Conservation (phyloP, 208 protist genomes). For the Crithidia sp. region DNA sequence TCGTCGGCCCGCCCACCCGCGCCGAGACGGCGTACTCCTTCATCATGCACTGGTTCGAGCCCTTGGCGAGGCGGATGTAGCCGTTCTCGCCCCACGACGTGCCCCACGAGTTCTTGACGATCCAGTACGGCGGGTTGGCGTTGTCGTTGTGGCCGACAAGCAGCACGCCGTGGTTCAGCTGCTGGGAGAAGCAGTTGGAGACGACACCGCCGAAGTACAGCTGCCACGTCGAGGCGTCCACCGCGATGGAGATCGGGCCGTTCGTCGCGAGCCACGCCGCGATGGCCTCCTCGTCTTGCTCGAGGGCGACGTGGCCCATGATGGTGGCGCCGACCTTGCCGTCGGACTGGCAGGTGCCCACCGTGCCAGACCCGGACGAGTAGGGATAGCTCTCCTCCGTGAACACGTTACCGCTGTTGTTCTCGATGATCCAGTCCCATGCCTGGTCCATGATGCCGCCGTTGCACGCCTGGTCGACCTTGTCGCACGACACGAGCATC, state of each 20-base stretch:
- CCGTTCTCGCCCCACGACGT: slow-evolving; percentile 87
- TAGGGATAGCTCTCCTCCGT: slow-evolving; percentile 91
- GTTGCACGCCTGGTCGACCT: slow-evolving; percentile 84
- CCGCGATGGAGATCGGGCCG: slow-evolving; percentile 91
- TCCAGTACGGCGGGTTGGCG: slow-evolving; percentile 80
- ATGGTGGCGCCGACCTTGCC: slow-evolving; percentile 73
- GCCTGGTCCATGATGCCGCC: slow-evolving; percentile 93
- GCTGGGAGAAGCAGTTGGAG: slow-evolving; percentile 58
- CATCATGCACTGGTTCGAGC: slow-evolving; percentile 82
- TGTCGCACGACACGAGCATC: slow-evolving; percentile 94
- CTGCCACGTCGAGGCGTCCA: slow-evolving; percentile 89
- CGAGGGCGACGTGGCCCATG: slow-evolving; percentile 66
- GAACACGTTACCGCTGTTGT: slow-evolving; percentile 64
- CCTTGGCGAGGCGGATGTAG: slow-evolving; percentile 90
- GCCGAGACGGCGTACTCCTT: slow-evolving; percentile 66
- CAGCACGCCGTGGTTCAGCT: slow-evolving; percentile 92
- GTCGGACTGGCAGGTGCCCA: slow-evolving; percentile 39
- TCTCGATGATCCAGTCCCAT: slow-evolving; percentile 78
- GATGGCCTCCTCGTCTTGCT: slow-evolving; percentile 77
- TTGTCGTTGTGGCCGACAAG: slow-evolving; percentile 85
- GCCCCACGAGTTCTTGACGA: slow-evolving; percentile 93
- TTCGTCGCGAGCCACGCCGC: slow-evolving; percentile 65
- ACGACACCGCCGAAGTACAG: slow-evolving; percentile 83
- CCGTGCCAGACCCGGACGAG: slow-evolving; percentile 56
- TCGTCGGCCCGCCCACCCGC: slow-evolving; percentile 28